Evolutionary conservation across 495 filamentous ascomycete species (phyloP).

Genomic region (Acidomyces sp.): DNA sequence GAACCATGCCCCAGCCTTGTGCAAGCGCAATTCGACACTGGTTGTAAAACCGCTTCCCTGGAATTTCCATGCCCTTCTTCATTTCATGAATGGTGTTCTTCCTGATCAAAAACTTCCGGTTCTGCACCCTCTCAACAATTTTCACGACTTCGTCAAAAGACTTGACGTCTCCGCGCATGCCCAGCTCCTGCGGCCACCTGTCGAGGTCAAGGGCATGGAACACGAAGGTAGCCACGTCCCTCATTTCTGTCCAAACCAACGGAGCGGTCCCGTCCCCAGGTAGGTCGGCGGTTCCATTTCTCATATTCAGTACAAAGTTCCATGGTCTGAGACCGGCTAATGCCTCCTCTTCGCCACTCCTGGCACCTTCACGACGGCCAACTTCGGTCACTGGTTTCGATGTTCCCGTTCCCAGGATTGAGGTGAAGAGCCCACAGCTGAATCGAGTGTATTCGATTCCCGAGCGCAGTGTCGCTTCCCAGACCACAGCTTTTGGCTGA

Average conservation of each 20-base stretch:
- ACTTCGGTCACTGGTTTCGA: conserved; percentile 11
- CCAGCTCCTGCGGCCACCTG: conserved; percentile 12
- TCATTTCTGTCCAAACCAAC: conserved; percentile 17
- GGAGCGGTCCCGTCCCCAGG: conserved; percentile 13
- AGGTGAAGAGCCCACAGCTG: conserved; percentile 18
- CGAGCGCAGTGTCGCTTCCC: conserved; percentile 5
- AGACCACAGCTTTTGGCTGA: conserved; percentile 14
- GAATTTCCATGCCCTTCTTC: conserved; percentile 2
- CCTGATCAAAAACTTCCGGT: conserved; percentile 14
- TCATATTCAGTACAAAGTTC: conserved; percentile 21
- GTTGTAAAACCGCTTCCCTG: conserved; percentile 19
- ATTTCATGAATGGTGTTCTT: conserved; percentile 12
- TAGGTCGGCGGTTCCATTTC: conserved; percentile 16
- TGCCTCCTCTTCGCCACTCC: conserved; percentile 17
- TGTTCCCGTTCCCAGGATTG: conserved; percentile 14
- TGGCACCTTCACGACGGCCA: conserved; percentile 7
- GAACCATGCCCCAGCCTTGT: conserved; percentile 10
- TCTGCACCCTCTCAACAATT: conserved; percentile 18
- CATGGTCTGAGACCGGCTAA: conserved; percentile 19
- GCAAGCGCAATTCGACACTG: conserved; percentile 13
- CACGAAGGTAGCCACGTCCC: conserved; percentile 19
- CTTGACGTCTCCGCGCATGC: conserved; percentile 18
- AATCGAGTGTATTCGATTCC: conserved; percentile 19
- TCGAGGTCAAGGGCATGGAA: conserved; percentile 13
- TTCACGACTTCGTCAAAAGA: conserved; percentile 11